Conservation (phyloP, 2,329 filamentous ascomycete species). For the Venturia aucupariae region DNA sequence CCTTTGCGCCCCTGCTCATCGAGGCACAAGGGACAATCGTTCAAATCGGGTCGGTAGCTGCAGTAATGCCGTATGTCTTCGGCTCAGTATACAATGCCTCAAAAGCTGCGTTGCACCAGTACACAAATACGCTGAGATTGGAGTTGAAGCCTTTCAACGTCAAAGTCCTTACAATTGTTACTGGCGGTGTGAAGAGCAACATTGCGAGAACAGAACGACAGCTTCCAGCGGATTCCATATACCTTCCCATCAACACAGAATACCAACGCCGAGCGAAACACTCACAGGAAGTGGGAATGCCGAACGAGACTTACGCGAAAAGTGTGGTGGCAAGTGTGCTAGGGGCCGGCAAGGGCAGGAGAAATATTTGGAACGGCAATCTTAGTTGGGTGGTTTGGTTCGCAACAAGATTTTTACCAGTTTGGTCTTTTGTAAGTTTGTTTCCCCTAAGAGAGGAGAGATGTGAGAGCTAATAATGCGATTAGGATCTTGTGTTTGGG, state of each 20-base stretch:
- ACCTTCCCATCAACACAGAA: slow-evolving; percentile 41
- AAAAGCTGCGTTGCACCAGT: slow-evolving; percentile 51
- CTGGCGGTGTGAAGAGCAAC: slow-evolving; percentile 51
- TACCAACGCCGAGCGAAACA: slow-evolving; percentile 44
- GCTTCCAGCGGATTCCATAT: slow-evolving; percentile 41
- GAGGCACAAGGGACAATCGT: slow-evolving; percentile 37
- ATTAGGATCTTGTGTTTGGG: slow-evolving; percentile 36
- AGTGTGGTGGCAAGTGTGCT: slow-evolving; percentile 47
- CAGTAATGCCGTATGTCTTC: slow-evolving; percentile 25
- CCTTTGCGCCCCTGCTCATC: slow-evolving; percentile 46
- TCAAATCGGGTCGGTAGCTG: slow-evolving; percentile 37
- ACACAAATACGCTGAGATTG: slow-evolving; percentile 48
- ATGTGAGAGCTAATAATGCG: slow-evolving; percentile 23
- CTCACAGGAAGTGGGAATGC: slow-evolving; percentile 45
- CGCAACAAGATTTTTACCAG: slow-evolving; percentile 38
- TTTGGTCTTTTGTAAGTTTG: slow-evolving; percentile 27
- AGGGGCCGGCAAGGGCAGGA: slow-evolving; percentile 19
- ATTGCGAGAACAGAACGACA: slow-evolving; percentile 45
- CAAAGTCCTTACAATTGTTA: slow-evolving; percentile 41
- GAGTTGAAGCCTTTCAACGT: slow-evolving; percentile 45
- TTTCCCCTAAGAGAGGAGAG: background rate
- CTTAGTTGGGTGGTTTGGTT: slow-evolving; percentile 41
- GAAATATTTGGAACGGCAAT: slow-evolving; percentile 47
- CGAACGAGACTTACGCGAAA: slow-evolving; percentile 43
- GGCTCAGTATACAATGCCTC: slow-evolving; percentile 44